Evolutionary conservation across 2,329 filamentous ascomycete genomes (phyloP), one percentile per base, ranked within the genome.

Genomic region (Cladosporium sp.): DNA sequence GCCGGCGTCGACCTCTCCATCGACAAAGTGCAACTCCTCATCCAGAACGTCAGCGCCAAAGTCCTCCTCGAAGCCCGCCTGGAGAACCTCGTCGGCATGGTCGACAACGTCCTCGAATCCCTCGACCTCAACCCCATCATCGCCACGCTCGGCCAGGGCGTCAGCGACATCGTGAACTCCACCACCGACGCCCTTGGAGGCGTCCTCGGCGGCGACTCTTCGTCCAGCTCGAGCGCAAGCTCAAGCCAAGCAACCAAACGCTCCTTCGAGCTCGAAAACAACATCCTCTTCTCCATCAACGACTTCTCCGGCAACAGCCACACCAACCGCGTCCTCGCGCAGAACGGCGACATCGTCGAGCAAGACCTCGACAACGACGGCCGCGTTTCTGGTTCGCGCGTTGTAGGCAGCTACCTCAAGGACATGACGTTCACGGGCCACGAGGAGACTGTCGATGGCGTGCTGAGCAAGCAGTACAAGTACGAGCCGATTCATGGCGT

Each of bases 281-380:
- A 86, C 73, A 84, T 88, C 67, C 81, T 89, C 47, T 88, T 86
- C 76, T 85, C 83, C 47, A 75, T 87, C 74, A 87, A 88, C 77
- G 82, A 88, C 78, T 88, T 87, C 74, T 79, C 78, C 4, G 71
- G 71, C 30, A 71, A 73, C 65, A 80, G 78, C 44, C 84, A 85
- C 75, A 87, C 84, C 41, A 87, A 88, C 74, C 68, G 69, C 15
- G 63, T 74, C 15, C 67, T 88, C 67, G 86, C 88, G 73, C 88
- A 88, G 70, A 79, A 88, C 2, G 86, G 86, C 41, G 88, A 88
- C 70, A 88, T 88, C 68, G 84, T 88, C 1, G 85, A 88, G 71
- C 83, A 88, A 70, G 84, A 87, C 0, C 79, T 79, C 0, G 83
- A 82, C 26, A 77, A 75, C 1, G 83, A 80, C 0, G 81, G 79